Conservation (phyloP, 169 alveolate genomes). For the Babesia divergens region DNA sequence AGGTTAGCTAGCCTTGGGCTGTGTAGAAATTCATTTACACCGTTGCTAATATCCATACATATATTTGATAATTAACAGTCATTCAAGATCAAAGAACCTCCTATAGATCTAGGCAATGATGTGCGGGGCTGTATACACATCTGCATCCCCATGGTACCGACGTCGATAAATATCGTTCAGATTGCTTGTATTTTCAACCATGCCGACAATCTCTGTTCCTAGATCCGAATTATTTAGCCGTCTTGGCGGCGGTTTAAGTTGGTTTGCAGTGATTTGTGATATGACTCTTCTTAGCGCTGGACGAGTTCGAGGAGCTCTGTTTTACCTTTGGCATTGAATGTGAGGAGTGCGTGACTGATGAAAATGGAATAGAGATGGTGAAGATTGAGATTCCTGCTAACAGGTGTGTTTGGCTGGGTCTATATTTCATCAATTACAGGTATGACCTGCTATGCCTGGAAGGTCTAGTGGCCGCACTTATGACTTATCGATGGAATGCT, state of each 20-base stretch:
- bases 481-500: constrained; percentile 61
- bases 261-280: background rate
- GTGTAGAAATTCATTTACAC: background rate
- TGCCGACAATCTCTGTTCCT: constrained; percentile 62
- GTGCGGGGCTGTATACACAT: background rate
- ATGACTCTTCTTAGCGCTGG: constrained; percentile 71
- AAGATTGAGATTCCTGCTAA: constrained; percentile 73
- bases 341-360: constrained; percentile 87
- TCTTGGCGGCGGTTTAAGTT: constrained; percentile 42
- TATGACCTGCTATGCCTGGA: constrained; percentile 74
- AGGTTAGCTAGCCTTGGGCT: no score
- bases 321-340: constrained; percentile 95
- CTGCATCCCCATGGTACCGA: background rate
- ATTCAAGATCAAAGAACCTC: no score
- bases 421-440: constrained; percentile 8
- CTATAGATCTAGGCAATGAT: no score
- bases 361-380: constrained; percentile 67
- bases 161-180: background rate
- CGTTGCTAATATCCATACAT: background rate
- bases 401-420: background rate
- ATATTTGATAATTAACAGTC: background rate
- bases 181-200: background rate
- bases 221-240: constrained; percentile 47
- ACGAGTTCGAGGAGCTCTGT: constrained; percentile 89
- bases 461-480: constrained; percentile 77